Conservation (phyloP, 1,139 yeast genomes). For the Yamadazyma sp. region DNA sequence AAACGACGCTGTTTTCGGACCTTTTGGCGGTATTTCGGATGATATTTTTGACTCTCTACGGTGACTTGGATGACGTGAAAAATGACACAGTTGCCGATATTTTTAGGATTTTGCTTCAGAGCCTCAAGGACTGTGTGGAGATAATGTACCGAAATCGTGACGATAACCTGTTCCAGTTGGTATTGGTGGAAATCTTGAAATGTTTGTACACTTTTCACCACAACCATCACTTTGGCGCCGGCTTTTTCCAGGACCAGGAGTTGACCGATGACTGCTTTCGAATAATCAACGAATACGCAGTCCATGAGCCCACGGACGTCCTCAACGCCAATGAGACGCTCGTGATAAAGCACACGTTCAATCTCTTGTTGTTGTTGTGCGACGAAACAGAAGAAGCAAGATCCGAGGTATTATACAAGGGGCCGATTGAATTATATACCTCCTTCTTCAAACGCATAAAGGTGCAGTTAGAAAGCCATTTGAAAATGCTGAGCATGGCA, state of each 20-base stretch:
- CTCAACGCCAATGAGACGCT: conserved; percentile 1
- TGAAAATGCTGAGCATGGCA: conserved; percentile 14
- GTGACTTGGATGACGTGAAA: conserved; percentile 15
- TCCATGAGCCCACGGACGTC: not conserved
- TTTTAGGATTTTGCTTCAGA: conserved; percentile 15
- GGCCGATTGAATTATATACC: conserved; percentile 6
- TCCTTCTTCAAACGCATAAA: conserved; percentile 19
- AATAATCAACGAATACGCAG: conserved; percentile 10
- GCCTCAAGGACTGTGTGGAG: conserved; percentile 16
- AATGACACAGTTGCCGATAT: conserved; percentile 14
- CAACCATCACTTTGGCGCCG: conserved; percentile 17
- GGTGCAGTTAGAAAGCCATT: conserved; percentile 20
- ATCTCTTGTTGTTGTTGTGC: conserved; percentile 19
- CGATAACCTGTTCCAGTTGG: conserved; percentile 13
- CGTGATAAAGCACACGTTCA: conserved; percentile 19
- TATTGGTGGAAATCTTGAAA: conserved; percentile 28
- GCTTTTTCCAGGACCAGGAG: conserved; percentile 13
- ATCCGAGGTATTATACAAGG: conserved; percentile 10
- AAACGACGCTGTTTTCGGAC: conserved; percentile 14
- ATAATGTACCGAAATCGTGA: conserved; percentile 5
- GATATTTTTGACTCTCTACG: conserved; percentile 27
- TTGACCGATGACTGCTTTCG: conserved; percentile 15
- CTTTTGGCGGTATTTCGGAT: conserved; percentile 27
- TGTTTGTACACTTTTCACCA: conserved; percentile 27
- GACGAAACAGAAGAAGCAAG: conserved; percentile 13